Percentiles rank a stretch among this genome's conserved stretches.
Conservation (phyloP, 2,329 filamentous ascomycete species). For the Penicillium corylophilum region DNA sequence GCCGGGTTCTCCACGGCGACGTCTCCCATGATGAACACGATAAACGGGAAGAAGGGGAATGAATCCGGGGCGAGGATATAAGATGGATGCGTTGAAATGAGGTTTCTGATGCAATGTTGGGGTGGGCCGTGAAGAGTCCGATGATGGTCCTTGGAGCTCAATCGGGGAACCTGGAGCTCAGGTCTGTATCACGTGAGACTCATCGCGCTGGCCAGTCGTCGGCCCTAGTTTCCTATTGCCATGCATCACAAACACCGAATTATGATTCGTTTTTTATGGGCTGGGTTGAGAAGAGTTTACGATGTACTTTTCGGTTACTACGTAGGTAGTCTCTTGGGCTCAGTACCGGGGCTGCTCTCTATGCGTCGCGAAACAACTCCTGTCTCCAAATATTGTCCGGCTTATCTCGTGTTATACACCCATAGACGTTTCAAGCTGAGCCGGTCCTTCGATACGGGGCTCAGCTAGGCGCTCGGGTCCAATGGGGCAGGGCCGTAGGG, state of each 20-base stretch:
- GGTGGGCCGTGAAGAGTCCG: slow-evolving; percentile 11
- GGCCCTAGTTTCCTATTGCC: neutral
- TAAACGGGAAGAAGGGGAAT: neutral
- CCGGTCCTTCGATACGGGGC: neutral
- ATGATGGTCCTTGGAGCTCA: slow-evolving; percentile 17
- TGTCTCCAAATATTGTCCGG: neutral
- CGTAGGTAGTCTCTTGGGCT: neutral
- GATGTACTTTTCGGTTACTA: neutral
- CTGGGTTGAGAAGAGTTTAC: neutral
- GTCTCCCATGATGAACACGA: slow-evolving; percentile 69
- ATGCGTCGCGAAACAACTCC: neutral
- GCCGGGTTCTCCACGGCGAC: slow-evolving; percentile 78
- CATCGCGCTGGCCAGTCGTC: neutral
- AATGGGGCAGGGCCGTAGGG: neutral
- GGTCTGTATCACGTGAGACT: slow-evolving; percentile 6
- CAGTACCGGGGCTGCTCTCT: neutral
- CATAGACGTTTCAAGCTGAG: neutral
- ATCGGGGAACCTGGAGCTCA: slow-evolving; percentile 19
- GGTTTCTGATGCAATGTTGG: slow-evolving; percentile 6
- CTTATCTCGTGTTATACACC: neutral
- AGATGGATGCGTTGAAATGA: neutral
- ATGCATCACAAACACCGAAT: neutral
- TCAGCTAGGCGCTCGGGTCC: slow-evolving; percentile 1
- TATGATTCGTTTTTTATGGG: neutral
- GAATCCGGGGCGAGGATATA: neutral